Evolutionary conservation across 2,329 filamentous ascomycete genomes (phyloP).

Genomic region (Verticillium nonalfalfae): DNA sequence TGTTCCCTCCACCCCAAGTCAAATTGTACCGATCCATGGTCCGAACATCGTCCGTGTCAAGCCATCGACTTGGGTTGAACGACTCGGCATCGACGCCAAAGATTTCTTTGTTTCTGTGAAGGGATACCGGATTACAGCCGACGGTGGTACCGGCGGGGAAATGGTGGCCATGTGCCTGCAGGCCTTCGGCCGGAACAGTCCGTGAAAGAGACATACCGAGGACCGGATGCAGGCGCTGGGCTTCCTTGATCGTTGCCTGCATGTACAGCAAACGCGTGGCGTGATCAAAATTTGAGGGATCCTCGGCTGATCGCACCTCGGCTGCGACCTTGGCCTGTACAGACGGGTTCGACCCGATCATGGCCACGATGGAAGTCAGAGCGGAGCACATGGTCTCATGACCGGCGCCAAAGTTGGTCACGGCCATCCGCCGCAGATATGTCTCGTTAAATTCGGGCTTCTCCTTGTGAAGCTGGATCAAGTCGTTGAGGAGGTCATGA

Average conservation of each 20-base stretch:
- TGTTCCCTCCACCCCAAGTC: constrained; percentile 44
- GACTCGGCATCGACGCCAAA: constrained; percentile 38
- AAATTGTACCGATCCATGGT: constrained; percentile 42
- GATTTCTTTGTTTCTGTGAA: constrained; percentile 43
- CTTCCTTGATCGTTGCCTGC: constrained; percentile 42
- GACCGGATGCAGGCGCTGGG: constrained; percentile 43
- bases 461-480: constrained; percentile 37
- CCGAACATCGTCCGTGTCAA: constrained; percentile 21
- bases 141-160: constrained; percentile 41
- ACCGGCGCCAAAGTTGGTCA: constrained; percentile 50
- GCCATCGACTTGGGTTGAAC: constrained; percentile 43
- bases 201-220: constrained; percentile 45
- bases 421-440: constrained; percentile 44
- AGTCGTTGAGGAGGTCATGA: constrained; percentile 36
- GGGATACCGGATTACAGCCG: constrained; percentile 40
- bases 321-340: constrained; percentile 23
- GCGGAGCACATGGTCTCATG: constrained; percentile 50
- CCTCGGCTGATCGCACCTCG: constrained; percentile 16
- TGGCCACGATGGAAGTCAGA: constrained; percentile 39
- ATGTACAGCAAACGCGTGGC: constrained; percentile 23
- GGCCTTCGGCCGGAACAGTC: constrained; percentile 28
- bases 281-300: constrained; percentile 16
- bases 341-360: constrained; percentile 32
- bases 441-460: constrained; percentile 38
- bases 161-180: constrained; percentile 29